Percentiles rank a stretch among this genome's conserved stretches.
Evolutionary conservation across 140 eudicot genomes (phyloP).

Genomic region (Anethum foeniculum): DNA sequence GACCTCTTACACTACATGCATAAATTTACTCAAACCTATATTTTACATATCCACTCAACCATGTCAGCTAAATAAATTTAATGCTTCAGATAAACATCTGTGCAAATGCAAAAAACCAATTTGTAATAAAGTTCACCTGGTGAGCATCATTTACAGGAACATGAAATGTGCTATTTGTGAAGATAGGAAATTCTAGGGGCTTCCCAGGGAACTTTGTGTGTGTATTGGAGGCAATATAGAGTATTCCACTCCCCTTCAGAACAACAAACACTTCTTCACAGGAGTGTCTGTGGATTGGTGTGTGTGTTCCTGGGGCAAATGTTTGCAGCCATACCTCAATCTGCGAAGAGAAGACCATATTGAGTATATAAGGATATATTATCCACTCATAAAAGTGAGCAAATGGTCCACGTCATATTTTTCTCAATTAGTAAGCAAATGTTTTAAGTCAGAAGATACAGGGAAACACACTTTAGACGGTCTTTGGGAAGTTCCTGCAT

Average conservation of each 20-base stretch:
- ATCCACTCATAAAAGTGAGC: not conserved
- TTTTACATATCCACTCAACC: not conserved
- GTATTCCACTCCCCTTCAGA: constrained; percentile 71
- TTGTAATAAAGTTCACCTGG: constrained; percentile 45
- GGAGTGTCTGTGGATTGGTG: constrained; percentile 86
- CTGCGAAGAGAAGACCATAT: constrained; percentile 18
- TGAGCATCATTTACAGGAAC: constrained; percentile 86
- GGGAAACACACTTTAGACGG: not conserved
- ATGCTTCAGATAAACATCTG: not conserved
- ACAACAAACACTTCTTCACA: constrained; percentile 94
- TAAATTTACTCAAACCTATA: not conserved
- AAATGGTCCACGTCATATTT: too few species aligned
- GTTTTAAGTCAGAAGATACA: not conserved
- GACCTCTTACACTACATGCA: not conserved
- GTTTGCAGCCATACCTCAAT: constrained; percentile 88
- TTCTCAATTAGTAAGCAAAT: not conserved
- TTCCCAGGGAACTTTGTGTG: constrained; percentile 62
- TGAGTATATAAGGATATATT: not conserved
- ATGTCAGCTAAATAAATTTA: not conserved
- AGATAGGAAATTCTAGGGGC: constrained; percentile 52
- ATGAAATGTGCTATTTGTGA: constrained; percentile 62
- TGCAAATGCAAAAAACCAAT: not conserved
- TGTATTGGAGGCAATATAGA: constrained; percentile 54
- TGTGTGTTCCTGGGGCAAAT: constrained; percentile 63
- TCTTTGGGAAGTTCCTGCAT: not conserved